Base-by-base conservation (phyloP, 2,329 filamentous ascomycete genomes). In the Beauveria brongniartii region DNA sequence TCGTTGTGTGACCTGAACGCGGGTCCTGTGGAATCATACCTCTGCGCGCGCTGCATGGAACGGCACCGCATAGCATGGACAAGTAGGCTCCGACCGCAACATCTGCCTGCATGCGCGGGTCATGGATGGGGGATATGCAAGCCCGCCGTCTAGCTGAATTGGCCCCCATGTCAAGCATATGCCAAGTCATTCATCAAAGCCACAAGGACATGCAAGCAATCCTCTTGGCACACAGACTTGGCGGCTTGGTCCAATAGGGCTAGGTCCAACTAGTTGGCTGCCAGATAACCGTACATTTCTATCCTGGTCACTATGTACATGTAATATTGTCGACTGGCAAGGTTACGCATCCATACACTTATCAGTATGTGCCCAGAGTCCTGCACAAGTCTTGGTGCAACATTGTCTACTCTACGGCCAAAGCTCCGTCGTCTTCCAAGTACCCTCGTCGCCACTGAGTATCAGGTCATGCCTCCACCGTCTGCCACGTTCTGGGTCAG, bases 391-490 rank as follows among this genome's bases (percentile, higher is more conserved):
- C n/a, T 14, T 26, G 16, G 12, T 34, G 10, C n/a, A n/a, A 46
- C n/a, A 22, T 54, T 20, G 51, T 20, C 43, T 16, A 30, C 18
- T 40, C 69, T 70, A 85, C n/a, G 82, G 82, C 89, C 89, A 92
- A 41, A 89, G 72, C 73, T 92, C 88, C 14, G 82, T 79, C 68
- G 80, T 81, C 65, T 83, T 82, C 91, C 91, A 95, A 51, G 78
- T 73, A 28, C 70, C 73, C 22, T 75, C 55, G 75, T 73, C 65
- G 76, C 73, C 30, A 64, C 70, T 9, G 3, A 72, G 75, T 6
- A 81, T 77, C 66, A 85, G 82, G 28, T 80, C 85, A 74, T 92
- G 93, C 63, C 83, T 76, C 78, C 85, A 89, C 67, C 92, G 79
- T 64, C 81, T 78, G 14, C 80, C 79, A 63, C 82, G 82, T 52